These are phyloP conservation scores for Trichosporon ovoides DNA, from an alignment of 1,284 basidiomycete species.

Conservation along the genomic window DNA sequence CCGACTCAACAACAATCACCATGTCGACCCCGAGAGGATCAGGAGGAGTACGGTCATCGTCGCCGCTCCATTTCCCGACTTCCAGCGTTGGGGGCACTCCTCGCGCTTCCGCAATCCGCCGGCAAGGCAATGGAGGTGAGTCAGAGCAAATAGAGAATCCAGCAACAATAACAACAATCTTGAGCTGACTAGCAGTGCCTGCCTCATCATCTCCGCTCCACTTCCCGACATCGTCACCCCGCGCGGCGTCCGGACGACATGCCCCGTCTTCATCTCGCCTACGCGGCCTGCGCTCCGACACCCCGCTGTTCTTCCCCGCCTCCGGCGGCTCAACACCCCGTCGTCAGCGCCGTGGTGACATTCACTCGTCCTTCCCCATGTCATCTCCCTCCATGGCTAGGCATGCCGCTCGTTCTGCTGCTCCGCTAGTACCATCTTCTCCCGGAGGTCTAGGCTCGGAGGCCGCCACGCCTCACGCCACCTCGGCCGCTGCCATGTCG, in stretches of 20 bases:
- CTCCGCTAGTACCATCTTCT: slow-evolving; percentile 8
- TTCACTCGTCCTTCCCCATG: slow-evolving; percentile 66
- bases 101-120: slow-evolving; percentile 15
- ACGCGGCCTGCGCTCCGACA: slow-evolving; percentile 22
- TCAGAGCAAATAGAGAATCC: no score
- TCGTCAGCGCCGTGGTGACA: slow-evolving; percentile 72
- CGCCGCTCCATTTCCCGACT: slow-evolving; percentile 40
- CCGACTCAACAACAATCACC: background rate
- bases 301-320: slow-evolving; percentile 50
- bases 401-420: slow-evolving; percentile 16
- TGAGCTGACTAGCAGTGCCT: slow-evolving; percentile 48
- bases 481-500: slow-evolving; percentile 55
- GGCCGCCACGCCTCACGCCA: slow-evolving; percentile 51
- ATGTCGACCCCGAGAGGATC: slow-evolving; percentile 30
- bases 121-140: background rate
- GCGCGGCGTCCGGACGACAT: slow-evolving; percentile 18
- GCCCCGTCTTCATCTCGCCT: slow-evolving; percentile 13
- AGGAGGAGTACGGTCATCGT: slow-evolving; percentile 29
- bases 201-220: slow-evolving; percentile 57
- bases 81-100: slow-evolving; percentile 39
- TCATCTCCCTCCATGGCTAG: slow-evolving; percentile 55
- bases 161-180: background rate
- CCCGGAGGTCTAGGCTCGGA: slow-evolving; percentile 46
- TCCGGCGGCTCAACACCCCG: slow-evolving; percentile 56
- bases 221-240: slow-evolving; percentile 68